A percentile compares a stretch with the other conserved stretches of the same genome.
Evolutionary conservation across 2,329 filamentous ascomycete species (phyloP).

Genomic region (Cladosporium austrohemisphaericum): DNA sequence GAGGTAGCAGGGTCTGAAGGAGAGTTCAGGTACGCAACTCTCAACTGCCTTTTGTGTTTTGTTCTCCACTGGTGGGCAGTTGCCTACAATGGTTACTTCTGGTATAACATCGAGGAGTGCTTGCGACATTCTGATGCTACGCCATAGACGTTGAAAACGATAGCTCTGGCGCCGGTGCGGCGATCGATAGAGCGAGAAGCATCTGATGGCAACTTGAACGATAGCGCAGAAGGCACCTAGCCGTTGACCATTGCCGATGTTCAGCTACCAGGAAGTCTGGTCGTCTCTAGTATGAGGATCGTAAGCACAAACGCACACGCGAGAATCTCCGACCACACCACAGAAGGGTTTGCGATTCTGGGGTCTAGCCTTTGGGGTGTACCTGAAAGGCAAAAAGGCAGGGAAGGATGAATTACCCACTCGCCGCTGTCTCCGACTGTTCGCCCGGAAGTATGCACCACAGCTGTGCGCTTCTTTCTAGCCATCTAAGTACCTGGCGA

Average conservation of each 20-base stretch:
- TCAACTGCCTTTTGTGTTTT: not conserved
- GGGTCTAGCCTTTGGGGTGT: not conserved
- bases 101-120: too few species aligned
- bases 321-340: too few species aligned
- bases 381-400: not conserved
- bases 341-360: too few species aligned
- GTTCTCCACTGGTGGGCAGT: not conserved
- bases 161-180: not conserved
- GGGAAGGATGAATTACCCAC: not conserved
- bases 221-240: too few species aligned
- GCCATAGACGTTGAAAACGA: not conserved
- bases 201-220: too few species aligned
- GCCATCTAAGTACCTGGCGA: not conserved
- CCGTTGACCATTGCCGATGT: too few species aligned
- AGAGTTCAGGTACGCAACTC: not conserved
- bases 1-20: constrained; percentile 2
- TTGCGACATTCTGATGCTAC: too few species aligned
- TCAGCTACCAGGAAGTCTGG: not conserved
- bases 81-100: constrained; percentile 2
- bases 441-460: not conserved
- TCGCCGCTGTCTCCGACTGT: not conserved
- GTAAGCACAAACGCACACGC: too few species aligned
- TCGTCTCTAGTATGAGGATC: too few species aligned
- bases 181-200: not conserved
- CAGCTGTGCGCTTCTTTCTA: not conserved